Evolutionary conservation across 805 yeast genomes (phyloP), one percentile per base, ranked within the genome.

Genomic region (Hanseniaspora nectarophila): DNA sequence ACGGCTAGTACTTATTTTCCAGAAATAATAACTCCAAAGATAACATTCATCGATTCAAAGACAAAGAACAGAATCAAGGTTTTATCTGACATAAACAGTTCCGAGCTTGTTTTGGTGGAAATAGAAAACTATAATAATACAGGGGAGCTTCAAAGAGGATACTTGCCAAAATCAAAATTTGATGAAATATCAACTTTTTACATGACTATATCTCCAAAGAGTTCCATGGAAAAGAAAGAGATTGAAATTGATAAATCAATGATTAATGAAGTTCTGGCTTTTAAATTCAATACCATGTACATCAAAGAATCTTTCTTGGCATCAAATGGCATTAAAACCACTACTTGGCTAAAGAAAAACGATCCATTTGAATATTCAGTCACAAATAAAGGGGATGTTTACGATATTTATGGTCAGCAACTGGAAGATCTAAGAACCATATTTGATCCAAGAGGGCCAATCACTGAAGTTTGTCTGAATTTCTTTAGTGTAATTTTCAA

Each of bases 401-500:
- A 24, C 23, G 16, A 33, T 15, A 20, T 34, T 24, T n/a, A 26
- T 16, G 23, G 12, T 5, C 12, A 28, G n/a, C 28, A 35, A 34
- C n/a, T 20, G n/a, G 40, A 43, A 26, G 53, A 50, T 28, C 20
- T 45, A 13, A 16, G 43, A 34, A 18, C 44, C 4, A 44, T 50
- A 5, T 43, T 50, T 21, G 44, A 43, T 20, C 53, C 53, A 5
- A 44, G 46, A 23, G 28, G 26, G 8, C 43, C 47, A 10, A n/a
- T 43, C 12, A 35, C 38, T n/a, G 47, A 43, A 35, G 20, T 26
- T 1, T 9, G 43, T n/a, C 16, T 43, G 24, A 20, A 12, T 18
- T 43, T 51, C 15, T 28, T 56, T 10, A 23, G 56, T 12, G 49
- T 60, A 10, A n/a, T 59, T 20, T 49, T 57, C 32, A 58, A 57